Base-by-base conservation (phyloP, 2,329 filamentous ascomycete genomes). In the Colletotrichum sidae region DNA sequence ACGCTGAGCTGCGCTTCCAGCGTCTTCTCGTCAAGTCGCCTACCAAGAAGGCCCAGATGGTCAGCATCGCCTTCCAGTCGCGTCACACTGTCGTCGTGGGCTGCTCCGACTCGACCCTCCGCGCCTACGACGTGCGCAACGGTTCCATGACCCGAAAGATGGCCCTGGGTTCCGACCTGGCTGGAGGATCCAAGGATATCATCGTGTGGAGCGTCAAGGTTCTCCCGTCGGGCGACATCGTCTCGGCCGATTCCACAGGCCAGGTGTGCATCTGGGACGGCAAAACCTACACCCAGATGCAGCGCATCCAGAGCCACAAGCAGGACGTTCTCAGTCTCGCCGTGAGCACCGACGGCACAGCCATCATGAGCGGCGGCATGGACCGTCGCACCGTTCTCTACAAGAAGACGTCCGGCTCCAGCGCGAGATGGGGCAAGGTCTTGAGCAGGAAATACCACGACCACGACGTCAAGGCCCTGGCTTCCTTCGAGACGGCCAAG, bases 101-200 rank as follows among this genome's bases (percentile, higher is more conserved):
- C 25, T 98, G 96, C 76, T 95, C 94, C n/a, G 95, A 99, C 80
- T 94, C 94, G 78, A 93, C 89, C n/a, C 96, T 99, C 69, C 91
- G 95, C 68, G 87, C 96, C 57, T 97, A 94, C 78, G 94, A 98
- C 75, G 90, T 93, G 70, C 86, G 92, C 55, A 95, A 88, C 73
- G 92, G 93, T 12, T 86, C 89, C 56, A 84, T 92, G 66, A 75
- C 97, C 64, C 87, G 93, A 50, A 92, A 88, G 69, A 96, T 99
- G 85, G 94, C 93, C 0, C 81, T 98, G 39, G 96, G 95, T 4
- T 89, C 90, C 59, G 93, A 95, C 41, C 84, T 93, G 10, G 82
- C 83, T 8, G 92, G 92, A 49, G 92, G 92, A 7, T 88, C 92
- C 15, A 95, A 92, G 77, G 92, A 97, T 69, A 90, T 94, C 61